These are phyloP conservation scores for Aphanoascus verrucosus DNA, from an alignment of 2,329 filamentous ascomycete species.

Conservation along the genomic window DNA sequence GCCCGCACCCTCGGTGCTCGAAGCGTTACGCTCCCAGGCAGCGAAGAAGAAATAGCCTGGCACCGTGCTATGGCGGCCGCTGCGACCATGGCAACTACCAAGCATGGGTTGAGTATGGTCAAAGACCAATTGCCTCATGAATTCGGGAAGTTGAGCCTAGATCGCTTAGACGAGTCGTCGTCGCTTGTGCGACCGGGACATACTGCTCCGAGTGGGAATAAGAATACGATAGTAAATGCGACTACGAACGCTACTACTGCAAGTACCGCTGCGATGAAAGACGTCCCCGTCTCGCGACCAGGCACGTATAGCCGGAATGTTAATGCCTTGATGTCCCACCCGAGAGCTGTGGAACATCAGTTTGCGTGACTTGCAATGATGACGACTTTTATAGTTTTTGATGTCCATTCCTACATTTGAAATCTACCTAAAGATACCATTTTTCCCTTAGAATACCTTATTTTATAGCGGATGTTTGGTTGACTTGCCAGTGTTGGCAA, in stretches of 20 bases:
- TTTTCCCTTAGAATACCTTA: too few species aligned
- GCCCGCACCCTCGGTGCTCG: constrained; percentile 61
- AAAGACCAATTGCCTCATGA: constrained; percentile 15
- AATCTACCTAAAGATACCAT: too few species aligned
- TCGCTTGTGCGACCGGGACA: not conserved
- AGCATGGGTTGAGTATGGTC: constrained; percentile 1
- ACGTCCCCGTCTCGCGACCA: constrained; percentile 16
- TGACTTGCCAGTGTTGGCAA: too few species aligned
- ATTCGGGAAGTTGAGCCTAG: constrained; percentile 13
- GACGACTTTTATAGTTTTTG: too few species aligned
- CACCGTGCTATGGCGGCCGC: constrained; percentile 4
- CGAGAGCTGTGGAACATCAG: constrained; percentile 31
- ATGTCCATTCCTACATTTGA: too few species aligned
- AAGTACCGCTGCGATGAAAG: constrained; percentile 13
- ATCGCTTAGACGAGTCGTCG: constrained; percentile 9
- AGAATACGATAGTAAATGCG: constrained; percentile 1
- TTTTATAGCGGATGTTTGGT: too few species aligned
- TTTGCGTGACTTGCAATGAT: too few species aligned
- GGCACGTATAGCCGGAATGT: constrained; percentile 21
- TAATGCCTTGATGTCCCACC: constrained; percentile 23
- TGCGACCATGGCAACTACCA: not conserved
- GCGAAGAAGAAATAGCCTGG: constrained; percentile 20
- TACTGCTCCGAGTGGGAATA: not conserved
- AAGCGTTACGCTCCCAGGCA: constrained; percentile 59
- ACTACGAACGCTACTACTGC: not conserved